Evolutionary conservation across 1,284 basidiomycete genomes (phyloP).

Genomic region (Marasmius tenuissimus): DNA sequence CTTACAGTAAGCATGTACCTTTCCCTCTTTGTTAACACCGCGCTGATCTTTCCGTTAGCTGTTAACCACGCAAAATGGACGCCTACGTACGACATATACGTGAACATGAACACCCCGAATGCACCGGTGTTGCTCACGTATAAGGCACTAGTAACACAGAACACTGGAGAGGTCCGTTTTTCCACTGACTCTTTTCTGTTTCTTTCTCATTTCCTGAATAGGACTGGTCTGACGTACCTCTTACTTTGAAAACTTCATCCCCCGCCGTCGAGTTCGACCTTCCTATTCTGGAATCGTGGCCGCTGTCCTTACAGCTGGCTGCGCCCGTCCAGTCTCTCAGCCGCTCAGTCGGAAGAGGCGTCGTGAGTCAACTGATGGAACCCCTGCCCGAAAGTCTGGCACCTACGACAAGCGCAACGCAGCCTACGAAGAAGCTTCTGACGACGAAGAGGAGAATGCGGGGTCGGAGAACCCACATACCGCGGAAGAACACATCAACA

Average conservation of each 20-base stretch:
- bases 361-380: background rate
- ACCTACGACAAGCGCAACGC: conserved; percentile 1
- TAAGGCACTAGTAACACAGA: conserved; percentile 32
- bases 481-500: background rate
- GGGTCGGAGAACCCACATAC: background rate
- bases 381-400: background rate
- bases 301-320: background rate
- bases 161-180: conserved; percentile 31
- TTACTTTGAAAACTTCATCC: background rate
- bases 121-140: conserved; percentile 30
- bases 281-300: background rate
- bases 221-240: background rate
- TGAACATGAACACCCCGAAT: conserved; percentile 31
- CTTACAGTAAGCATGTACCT: conserved; percentile 29
- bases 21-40: background rate
- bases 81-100: conserved; percentile 33
- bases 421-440: background rate
- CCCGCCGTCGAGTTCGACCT: background rate
- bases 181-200: background rate
- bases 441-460: background rate
- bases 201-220: background rate
- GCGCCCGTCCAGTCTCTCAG: background rate
- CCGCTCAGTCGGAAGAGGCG: conserved; percentile 1
- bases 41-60: conserved; percentile 14
- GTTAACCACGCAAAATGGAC: conserved; percentile 29